Base-by-base conservation (phyloP, 768 basidiomycete genomes). In the Chalciporus piperatus region DNA sequence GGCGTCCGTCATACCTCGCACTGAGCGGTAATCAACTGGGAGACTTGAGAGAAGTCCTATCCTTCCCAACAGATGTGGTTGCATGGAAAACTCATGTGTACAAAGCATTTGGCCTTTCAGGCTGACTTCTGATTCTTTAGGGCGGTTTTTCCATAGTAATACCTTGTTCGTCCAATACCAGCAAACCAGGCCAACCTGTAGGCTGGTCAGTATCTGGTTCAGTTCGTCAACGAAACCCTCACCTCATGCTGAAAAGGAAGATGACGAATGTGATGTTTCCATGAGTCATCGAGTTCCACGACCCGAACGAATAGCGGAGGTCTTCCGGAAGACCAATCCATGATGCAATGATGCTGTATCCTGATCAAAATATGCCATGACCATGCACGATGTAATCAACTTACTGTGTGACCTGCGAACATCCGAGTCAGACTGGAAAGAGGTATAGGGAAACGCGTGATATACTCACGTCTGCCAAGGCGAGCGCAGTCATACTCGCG, bases 211-310 rank as follows among this genome's bases (percentile, higher is more conserved):
- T 25, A 38, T 16, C 27, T 40, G 39, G 16, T 16, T 13, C 32
- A 12, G 9, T 39, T 23, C 12, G 12, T 49, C 28, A 40, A 43
- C 41, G 19, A 45, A 17, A 45, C 12, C 2, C 50, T 55, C 62
- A 87, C 87, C 87, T 78, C 57, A 76, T 75, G 37, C 72, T 43
- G 47, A 85, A 75, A 33, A 91, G 72, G 22, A 83, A 68, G 27
- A 83, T 46, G 20, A 80, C 78, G 51, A 82, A 71, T 3, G 86
- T 82, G 61, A 89, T 83, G 60, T 90, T 92, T 30, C 88, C 89
- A 57, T 90, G 88, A 0, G 82, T 86, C 74, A 80, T 84, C 23
- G 74, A 62, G 65, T 89, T 90, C 89, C 88, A 92, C 13, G 62
- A 59, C 8, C 63, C 64, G 32, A 79, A 71, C 23, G 73, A 69